Percentiles rank a stretch among this genome's conserved stretches.
phyloP scores from a whole-genome alignment of 768 basidiomycete species.

The Tulasnella sp. region DNA sequence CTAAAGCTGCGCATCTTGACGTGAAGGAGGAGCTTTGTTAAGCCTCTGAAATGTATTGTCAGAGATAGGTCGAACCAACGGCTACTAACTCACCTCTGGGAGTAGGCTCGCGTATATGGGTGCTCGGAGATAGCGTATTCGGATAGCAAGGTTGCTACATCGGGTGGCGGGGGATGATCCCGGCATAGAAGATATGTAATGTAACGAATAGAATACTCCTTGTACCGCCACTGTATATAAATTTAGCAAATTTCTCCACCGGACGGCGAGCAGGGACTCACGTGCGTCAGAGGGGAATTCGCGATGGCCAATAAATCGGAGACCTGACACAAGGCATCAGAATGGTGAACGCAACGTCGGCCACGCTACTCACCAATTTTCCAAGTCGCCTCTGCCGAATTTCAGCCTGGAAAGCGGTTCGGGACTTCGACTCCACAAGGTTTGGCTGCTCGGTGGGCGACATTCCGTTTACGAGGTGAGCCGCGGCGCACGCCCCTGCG shows the following conservation, averaged over 20 bases:
- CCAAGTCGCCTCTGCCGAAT: neutral
- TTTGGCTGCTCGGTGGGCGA: neutral
- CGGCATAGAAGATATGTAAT: conserved; percentile 59
- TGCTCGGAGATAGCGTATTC: conserved; percentile 67
- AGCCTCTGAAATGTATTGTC: conserved; percentile 44
- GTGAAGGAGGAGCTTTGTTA: conserved; percentile 61
- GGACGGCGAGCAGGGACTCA: neutral
- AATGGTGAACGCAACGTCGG: neutral
- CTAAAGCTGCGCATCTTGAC: conserved; percentile 76
- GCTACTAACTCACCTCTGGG: conserved; percentile 50
- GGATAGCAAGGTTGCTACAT: conserved; percentile 59
- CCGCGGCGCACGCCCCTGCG: neutral
- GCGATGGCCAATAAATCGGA: neutral
- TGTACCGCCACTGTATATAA: conserved; percentile 69
- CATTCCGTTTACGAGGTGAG: neutral
- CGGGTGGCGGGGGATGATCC: conserved; percentile 52
- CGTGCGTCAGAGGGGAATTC: neutral
- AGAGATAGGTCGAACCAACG: neutral
- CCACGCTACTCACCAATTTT: conserved; percentile 10
- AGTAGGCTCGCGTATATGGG: conserved; percentile 57
- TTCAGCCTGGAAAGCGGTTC: neutral
- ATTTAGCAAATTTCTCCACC: neutral
- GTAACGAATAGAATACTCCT: conserved; percentile 64
- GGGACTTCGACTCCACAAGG: neutral
- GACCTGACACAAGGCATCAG: neutral